phyloP scores from a whole-genome alignment of 192 early-diverging fungal genomes.

The Coemansia sp. region DNA sequence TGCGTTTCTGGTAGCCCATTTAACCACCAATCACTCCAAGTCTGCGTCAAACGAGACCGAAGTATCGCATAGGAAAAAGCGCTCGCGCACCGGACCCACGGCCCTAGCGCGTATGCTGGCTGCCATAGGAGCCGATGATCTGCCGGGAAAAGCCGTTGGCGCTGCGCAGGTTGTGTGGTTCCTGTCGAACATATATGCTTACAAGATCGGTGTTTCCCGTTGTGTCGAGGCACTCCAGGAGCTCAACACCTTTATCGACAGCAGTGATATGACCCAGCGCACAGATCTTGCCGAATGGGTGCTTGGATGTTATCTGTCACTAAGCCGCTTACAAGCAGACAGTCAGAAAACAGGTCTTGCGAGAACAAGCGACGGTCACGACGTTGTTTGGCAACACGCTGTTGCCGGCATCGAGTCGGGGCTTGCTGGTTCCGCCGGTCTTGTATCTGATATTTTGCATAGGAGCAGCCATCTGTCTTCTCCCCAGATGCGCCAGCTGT shows the following conservation, averaged over 20 bases:
- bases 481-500: slow-evolving; percentile 17
- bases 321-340: slow-evolving; percentile 4
- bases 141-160: slow-evolving; percentile 23
- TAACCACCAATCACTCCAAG: slow-evolving; percentile 6
- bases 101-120: slow-evolving; percentile 37
- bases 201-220: slow-evolving; percentile 10
- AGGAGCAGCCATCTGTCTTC: slow-evolving; percentile 1
- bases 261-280: slow-evolving; percentile 28
- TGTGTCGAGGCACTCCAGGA: slow-evolving; percentile 27
- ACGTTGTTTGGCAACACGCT: slow-evolving; percentile 39
- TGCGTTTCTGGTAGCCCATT: slow-evolving; percentile 21
- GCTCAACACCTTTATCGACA: slow-evolving; percentile 17
- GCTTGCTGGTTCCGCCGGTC: slow-evolving; percentile 29
- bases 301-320: slow-evolving; percentile 25
- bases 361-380: not conserved
- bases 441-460: slow-evolving; percentile 25
- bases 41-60: not conserved
- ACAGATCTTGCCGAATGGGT: slow-evolving; percentile 38
- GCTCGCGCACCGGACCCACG: slow-evolving; percentile 14
- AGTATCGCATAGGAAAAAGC: not conserved
- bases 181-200: slow-evolving; percentile 21
- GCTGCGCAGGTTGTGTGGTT: slow-evolving; percentile 50
- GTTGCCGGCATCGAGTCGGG: slow-evolving; percentile 34
- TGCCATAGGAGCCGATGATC: slow-evolving; percentile 21
- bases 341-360: not conserved